These are phyloP conservation scores for Floccularia luteovirens DNA, from an alignment of 768 basidiomycete species.

Conservation along the genomic window DNA sequence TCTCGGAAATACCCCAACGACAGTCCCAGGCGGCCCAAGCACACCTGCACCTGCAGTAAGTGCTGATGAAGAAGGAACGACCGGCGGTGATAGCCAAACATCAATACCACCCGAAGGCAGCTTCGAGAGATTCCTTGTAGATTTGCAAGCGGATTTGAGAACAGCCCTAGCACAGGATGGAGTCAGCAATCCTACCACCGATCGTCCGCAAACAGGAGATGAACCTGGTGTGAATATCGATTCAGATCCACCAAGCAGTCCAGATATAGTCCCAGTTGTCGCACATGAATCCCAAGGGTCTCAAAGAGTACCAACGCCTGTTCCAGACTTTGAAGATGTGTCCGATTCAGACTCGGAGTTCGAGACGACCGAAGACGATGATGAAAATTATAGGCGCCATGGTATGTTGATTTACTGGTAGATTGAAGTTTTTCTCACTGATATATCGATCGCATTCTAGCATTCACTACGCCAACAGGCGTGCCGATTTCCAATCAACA, in stretches of 20 bases:
- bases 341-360: conserved; percentile 29
- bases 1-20: conserved; percentile 11
- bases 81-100: conserved; percentile 4
- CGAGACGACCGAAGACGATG: conserved; percentile 21
- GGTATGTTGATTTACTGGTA: neutral
- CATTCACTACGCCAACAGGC: neutral
- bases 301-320: conserved; percentile 5
- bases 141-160: conserved; percentile 69
- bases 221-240: neutral
- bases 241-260: neutral
- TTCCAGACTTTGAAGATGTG: conserved; percentile 24
- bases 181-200: conserved; percentile 6
- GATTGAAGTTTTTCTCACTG: neutral
- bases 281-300: conserved; percentile 1
- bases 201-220: neutral
- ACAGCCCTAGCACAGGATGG: conserved; percentile 43
- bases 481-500: neutral
- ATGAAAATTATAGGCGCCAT: conserved; percentile 11
- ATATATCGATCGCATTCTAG: no score
- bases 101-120: conserved; percentile 45
- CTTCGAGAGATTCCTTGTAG: conserved; percentile 77
- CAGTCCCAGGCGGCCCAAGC: conserved; percentile 1
- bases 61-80: conserved; percentile 1
- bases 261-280: neutral
- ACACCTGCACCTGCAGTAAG: neutral